A percentile compares a stretch with the other conserved stretches of the same genome.
These are phyloP conservation scores for Leccinum subgranulosum DNA, from an alignment of 768 basidiomycete species.

Conservation along the genomic window DNA sequence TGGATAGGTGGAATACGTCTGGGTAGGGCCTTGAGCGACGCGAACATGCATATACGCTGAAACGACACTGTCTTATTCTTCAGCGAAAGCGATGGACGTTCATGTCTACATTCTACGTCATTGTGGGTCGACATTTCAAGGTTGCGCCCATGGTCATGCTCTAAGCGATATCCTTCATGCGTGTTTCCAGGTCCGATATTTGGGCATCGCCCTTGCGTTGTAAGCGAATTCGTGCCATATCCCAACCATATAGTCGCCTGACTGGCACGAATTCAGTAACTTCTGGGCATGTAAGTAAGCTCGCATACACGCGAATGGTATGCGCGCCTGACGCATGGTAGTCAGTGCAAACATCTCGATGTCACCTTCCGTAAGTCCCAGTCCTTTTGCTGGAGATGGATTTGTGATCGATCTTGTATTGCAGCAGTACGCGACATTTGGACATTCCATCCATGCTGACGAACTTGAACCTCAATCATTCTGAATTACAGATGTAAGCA, in stretches of 20 bases:
- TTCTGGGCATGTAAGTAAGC: conserved; percentile 15
- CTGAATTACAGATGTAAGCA: conserved; percentile 10
- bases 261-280: background rate
- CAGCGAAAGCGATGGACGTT: conserved; percentile 9
- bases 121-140: conserved; percentile 2
- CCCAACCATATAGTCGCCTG: background rate
- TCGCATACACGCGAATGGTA: background rate
- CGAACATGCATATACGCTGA: background rate
- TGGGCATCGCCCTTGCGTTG: conserved; percentile 17
- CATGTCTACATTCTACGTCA: conserved; percentile 18
- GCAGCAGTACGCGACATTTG: conserved; percentile 8
- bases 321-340: conserved; percentile 1
- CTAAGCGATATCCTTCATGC: background rate
- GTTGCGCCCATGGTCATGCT: background rate
- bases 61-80: background rate
- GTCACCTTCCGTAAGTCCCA: conserved; percentile 9
- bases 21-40: conserved; percentile 11
- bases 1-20: conserved; percentile 16
- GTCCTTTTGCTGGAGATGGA: background rate
- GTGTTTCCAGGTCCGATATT: conserved; percentile 11
- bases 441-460: background rate
- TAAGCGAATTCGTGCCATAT: conserved; percentile 1
- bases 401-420: background rate
- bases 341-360: conserved; percentile 19
- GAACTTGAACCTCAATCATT: background rate